Evolutionary conservation across 768 basidiomycete genomes (phyloP).

Genomic region (Neoboletus brunneissimus): DNA sequence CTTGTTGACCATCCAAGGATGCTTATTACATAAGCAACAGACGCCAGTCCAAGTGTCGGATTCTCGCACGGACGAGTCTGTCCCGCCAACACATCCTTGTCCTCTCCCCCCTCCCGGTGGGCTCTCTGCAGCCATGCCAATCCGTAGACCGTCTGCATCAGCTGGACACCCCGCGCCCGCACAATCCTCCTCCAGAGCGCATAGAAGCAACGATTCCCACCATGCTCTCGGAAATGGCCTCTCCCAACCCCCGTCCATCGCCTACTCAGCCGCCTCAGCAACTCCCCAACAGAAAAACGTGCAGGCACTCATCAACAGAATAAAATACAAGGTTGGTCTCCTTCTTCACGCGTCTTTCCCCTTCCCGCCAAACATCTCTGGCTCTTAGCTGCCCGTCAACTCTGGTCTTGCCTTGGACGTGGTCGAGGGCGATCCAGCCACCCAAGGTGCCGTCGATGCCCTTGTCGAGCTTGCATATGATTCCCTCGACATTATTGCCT

Average conservation of each 20-base stretch:
- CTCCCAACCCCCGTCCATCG: conserved; percentile 34
- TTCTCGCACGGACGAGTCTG: conserved; percentile 23
- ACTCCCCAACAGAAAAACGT: conserved; percentile 83
- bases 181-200: conserved; percentile 45
- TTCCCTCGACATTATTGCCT: conserved; percentile 76
- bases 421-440: conserved; percentile 73
- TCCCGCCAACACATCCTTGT: conserved; percentile 9
- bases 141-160: conserved; percentile 62
- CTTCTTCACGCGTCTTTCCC: neutral
- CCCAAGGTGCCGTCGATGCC: conserved; percentile 73
- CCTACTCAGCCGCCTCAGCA: conserved; percentile 37
- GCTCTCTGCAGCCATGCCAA: conserved; percentile 39
- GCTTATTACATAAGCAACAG: conserved; percentile 23
- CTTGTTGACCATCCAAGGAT: neutral
- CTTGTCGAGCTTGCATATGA: conserved; percentile 77
- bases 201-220: conserved; percentile 64
- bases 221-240: conserved; percentile 37
- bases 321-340: conserved; percentile 71
- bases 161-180: conserved; percentile 38
- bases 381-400: conserved; percentile 72
- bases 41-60: conserved; percentile 1
- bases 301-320: conserved; percentile 71
- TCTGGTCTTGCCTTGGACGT: conserved; percentile 73
- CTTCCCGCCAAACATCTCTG: neutral
- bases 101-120: conserved; percentile 18